Evolutionary conservation across 768 basidiomycete species (phyloP).

Genomic region (Naganishia onofrii): DNA sequence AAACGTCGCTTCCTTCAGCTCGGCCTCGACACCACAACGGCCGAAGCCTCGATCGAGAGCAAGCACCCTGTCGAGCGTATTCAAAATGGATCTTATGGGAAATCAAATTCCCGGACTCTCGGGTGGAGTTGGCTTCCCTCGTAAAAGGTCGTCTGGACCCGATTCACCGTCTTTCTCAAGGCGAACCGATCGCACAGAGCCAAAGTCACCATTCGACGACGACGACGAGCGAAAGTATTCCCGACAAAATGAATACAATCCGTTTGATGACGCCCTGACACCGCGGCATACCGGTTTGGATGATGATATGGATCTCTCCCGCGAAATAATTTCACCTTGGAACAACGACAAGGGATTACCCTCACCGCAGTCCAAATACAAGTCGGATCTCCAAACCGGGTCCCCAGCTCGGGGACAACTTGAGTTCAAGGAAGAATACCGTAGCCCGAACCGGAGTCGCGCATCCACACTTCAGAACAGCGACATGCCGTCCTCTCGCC

Average conservation of each 20-base stretch:
- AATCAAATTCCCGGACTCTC: slow-evolving; percentile 11
- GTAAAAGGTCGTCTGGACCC: slow-evolving; percentile 13
- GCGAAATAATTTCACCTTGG: slow-evolving; percentile 32
- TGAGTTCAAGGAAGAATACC: slow-evolving; percentile 19
- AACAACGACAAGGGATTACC: slow-evolving; percentile 33
- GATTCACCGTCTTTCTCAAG: slow-evolving; percentile 9
- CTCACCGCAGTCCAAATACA: slow-evolving; percentile 27
- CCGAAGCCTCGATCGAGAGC: slow-evolving; percentile 21
- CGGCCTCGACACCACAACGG: background rate
- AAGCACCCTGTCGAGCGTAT: slow-evolving; percentile 24
- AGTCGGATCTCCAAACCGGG: background rate
- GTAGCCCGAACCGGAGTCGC: slow-evolving; percentile 17
- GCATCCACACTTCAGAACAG: slow-evolving; percentile 16
- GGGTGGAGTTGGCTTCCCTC: slow-evolving; percentile 26
- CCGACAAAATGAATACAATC: slow-evolving; percentile 23
- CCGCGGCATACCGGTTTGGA: slow-evolving; percentile 11
- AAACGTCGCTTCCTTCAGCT: slow-evolving; percentile 37
- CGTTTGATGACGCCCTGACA: slow-evolving; percentile 19
- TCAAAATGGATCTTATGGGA: slow-evolving; percentile 29
- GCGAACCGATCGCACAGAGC: background rate
- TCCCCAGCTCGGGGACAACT: slow-evolving; percentile 1
- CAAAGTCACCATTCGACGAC: slow-evolving; percentile 11
- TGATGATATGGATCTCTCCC: slow-evolving; percentile 31
- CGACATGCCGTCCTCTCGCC: slow-evolving; percentile 8
- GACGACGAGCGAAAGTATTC: slow-evolving; percentile 18